Evolutionary conservation across 768 basidiomycete genomes (phyloP).

Genomic region (Kwoniella heveanensis): DNA sequence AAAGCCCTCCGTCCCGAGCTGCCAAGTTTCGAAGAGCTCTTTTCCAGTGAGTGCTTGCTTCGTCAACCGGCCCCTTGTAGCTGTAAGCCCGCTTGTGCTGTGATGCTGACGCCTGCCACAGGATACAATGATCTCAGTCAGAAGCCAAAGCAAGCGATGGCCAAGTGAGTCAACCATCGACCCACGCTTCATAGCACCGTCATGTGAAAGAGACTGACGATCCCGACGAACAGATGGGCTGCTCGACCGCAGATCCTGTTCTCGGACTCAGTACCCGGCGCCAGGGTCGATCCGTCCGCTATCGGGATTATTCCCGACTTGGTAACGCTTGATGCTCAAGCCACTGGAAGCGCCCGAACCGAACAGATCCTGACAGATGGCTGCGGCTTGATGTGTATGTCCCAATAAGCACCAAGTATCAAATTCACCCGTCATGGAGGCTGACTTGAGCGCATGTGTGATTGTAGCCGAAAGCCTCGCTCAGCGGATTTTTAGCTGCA

Average conservation of each 20-base stretch:
- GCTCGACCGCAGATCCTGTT: slow-evolving; percentile 41
- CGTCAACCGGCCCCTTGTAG: neutral
- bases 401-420: neutral
- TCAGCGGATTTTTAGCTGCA: slow-evolving; percentile 16
- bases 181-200: too few species aligned
- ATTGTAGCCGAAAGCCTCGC: slow-evolving; percentile 35
- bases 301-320: slow-evolving; percentile 33
- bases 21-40: slow-evolving; percentile 22
- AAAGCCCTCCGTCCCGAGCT: slow-evolving; percentile 7
- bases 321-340: slow-evolving; percentile 17
- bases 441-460: too few species aligned
- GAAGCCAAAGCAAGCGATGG: slow-evolving; percentile 45
- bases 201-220: too few species aligned
- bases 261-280: slow-evolving; percentile 40
- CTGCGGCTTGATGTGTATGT: slow-evolving; percentile 48
- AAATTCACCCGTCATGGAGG: too few species aligned
- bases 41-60: slow-evolving; percentile 28
- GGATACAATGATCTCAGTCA: slow-evolving; percentile 36
- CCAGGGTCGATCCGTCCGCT: slow-evolving; percentile 8
- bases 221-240: slow-evolving; percentile 44
- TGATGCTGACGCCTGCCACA: slow-evolving; percentile 1
- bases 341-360: slow-evolving; percentile 17
- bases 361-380: slow-evolving; percentile 49
- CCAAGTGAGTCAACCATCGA: slow-evolving; percentile 45
- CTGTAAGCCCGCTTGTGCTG: neutral